phyloP scores from a whole-genome alignment of 345 rosid genomes.

The Toxicodendron radicans region DNA sequence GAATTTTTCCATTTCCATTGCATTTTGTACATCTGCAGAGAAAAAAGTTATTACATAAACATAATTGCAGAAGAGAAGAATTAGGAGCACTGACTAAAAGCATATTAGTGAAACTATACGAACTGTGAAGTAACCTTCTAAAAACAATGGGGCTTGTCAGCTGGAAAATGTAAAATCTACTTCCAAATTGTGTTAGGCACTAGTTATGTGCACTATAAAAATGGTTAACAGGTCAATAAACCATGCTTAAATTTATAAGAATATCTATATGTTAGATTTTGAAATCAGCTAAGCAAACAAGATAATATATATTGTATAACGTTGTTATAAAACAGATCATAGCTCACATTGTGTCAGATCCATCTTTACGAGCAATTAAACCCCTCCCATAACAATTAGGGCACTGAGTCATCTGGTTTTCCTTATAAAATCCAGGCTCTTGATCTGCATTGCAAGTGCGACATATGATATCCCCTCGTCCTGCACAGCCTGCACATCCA shows the following conservation, averaged over 20 bases:
- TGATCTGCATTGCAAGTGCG: constrained; percentile 69
- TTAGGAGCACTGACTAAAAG: neutral
- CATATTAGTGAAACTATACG: neutral
- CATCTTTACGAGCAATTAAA: constrained; percentile 88
- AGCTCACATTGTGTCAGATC: constrained; percentile 83
- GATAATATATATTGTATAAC: neutral
- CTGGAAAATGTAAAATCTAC: neutral
- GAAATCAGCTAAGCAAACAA: neutral
- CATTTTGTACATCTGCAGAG: constrained; percentile 64
- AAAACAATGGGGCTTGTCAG: neutral
- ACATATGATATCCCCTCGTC: constrained; percentile 69
- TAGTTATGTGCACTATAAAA: neutral
- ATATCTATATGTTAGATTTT: neutral
- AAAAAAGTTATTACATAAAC: constrained; percentile 4
- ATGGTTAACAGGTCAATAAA: neutral
- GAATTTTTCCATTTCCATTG: constrained; percentile 79
- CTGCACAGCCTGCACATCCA: constrained; percentile 60
- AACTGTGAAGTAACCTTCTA: neutral
- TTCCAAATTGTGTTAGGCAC: neutral
- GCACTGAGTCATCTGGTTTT: constrained; percentile 70
- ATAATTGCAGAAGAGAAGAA: neutral
- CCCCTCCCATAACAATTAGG: constrained; percentile 82
- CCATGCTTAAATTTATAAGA: neutral
- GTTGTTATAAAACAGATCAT: constrained; percentile 3
- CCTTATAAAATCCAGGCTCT: constrained; percentile 79